Evolutionary conservation across 192 early-diverging fungal species (phyloP).

Genomic region (Phlyctochytrium arcticum): DNA sequence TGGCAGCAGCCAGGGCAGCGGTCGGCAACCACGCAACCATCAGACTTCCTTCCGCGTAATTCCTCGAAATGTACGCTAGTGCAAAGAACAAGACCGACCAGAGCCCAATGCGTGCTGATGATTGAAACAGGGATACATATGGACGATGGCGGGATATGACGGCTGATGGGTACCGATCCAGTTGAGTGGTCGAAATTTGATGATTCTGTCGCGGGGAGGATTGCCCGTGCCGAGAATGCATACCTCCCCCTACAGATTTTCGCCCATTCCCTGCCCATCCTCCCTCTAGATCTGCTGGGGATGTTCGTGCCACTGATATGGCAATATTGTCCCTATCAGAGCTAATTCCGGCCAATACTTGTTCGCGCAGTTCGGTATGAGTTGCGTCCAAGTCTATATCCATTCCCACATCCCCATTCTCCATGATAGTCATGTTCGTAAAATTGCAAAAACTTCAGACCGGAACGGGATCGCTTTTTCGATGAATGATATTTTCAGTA

Average conservation of each 20-base stretch:
- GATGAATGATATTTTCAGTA: too few relatives aligned
- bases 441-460: too few relatives aligned
- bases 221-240: too few relatives aligned
- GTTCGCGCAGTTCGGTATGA: neutral
- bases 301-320: too few relatives aligned
- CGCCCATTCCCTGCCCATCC: neutral
- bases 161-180: too few relatives aligned
- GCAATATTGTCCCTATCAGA: too few relatives aligned
- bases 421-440: too few relatives aligned
- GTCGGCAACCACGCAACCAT: conserved; percentile 2
- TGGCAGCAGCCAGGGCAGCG: conserved; percentile 4
- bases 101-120: too few relatives aligned
- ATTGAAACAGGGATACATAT: neutral
- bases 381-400: neutral
- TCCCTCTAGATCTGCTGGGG: neutral
- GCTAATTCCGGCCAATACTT: neutral
- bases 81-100: neutral
- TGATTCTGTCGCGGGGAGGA: neutral
- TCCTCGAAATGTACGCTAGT: neutral
- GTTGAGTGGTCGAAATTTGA: neutral
- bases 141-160: too few relatives aligned
- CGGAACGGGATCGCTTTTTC: too few relatives aligned
- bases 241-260: too few relatives aligned
- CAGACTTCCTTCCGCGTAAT: neutral
- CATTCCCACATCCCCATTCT: too few relatives aligned